Evolutionary conservation across 805 yeast genomes (phyloP).

Genomic region (Grigorovia transvaalensis): DNA sequence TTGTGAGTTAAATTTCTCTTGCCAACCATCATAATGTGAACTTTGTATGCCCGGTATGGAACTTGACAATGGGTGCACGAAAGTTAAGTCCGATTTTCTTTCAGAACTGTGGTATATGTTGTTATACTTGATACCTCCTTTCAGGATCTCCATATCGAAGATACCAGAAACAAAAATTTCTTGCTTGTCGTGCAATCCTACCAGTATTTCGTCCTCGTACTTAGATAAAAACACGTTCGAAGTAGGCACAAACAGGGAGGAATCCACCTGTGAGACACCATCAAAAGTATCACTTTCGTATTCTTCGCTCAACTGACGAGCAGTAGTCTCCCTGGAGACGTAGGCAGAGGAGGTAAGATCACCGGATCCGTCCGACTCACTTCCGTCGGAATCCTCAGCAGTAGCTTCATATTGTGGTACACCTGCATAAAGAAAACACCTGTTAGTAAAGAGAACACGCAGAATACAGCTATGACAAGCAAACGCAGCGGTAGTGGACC

Average conservation of each 20-base stretch:
- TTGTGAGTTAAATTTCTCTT: constrained; percentile 8
- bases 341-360: constrained; percentile 1
- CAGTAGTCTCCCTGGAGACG: constrained; percentile 11
- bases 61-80: constrained; percentile 24
- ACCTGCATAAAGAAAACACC: neutral
- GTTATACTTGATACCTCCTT: constrained; percentile 27
- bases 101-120: constrained; percentile 25
- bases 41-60: constrained; percentile 21
- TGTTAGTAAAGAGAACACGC: neutral
- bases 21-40: constrained; percentile 28
- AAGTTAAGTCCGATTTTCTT: constrained; percentile 5
- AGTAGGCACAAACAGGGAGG: constrained; percentile 6
- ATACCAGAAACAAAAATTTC: constrained; percentile 19
- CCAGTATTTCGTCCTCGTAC: constrained; percentile 3
- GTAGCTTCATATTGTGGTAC: constrained; percentile 5
- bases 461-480: neutral
- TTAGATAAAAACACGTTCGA: constrained; percentile 9
- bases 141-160: constrained; percentile 19
- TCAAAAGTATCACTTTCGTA: constrained; percentile 9
- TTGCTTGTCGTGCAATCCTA: constrained; percentile 21
- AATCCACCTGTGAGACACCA: neutral
- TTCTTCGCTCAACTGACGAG: constrained; percentile 6
- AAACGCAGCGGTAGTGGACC: too few species aligned
- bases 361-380: constrained; percentile 6
- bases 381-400: constrained; percentile 2